Conservation (phyloP, 176 grass and related monocot species). For the Oryza meyeriana region DNA sequence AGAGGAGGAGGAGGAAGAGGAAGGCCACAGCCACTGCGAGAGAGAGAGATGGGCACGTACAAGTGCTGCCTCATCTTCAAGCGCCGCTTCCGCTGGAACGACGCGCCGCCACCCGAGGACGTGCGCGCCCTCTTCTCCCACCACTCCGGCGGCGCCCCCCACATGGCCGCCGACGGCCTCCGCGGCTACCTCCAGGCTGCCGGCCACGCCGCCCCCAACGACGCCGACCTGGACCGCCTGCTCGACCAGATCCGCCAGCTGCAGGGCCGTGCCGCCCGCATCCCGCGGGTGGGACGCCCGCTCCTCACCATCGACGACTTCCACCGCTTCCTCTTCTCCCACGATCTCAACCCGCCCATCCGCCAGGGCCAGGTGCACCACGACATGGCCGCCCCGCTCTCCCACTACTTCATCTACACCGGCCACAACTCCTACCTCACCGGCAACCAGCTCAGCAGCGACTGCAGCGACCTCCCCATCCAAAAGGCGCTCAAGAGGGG, state of each 20-base stretch:
- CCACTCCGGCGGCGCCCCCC: constrained; percentile 33
- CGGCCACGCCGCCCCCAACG: constrained; percentile 1
- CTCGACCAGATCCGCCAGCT: constrained; percentile 48
- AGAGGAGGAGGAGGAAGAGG: no score
- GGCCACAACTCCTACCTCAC: constrained; percentile 99
- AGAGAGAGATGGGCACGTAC: constrained; percentile 48
- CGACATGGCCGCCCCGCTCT: constrained; percentile 74
- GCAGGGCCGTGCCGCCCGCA: constrained; percentile 28
- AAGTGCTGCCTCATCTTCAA: constrained; percentile 85
- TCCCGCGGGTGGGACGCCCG: constrained; percentile 34
- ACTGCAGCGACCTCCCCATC: constrained; percentile 90
- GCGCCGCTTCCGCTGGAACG: constrained; percentile 62
- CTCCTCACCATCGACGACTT: constrained; percentile 70
- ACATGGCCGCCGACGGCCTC: constrained; percentile 56
- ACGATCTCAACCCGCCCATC: constrained; percentile 67
- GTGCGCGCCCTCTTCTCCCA: constrained; percentile 44
- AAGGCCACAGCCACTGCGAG: no score
- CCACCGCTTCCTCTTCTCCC: constrained; percentile 87
- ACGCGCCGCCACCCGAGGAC: constrained; percentile 73
- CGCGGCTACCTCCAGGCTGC: constrained; percentile 50
- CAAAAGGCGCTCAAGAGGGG: constrained; percentile 81
- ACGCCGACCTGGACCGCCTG: constrained; percentile 38
- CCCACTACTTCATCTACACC: constrained; percentile 95
- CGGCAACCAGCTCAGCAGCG: constrained; percentile 94
- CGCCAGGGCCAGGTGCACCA: constrained; percentile 52